Percentiles rank a stretch among this genome's conserved stretches.
These are phyloP conservation scores for Pythium aquatile DNA, from an alignment of 352 stramenopile genomes.

Conservation along the genomic window DNA sequence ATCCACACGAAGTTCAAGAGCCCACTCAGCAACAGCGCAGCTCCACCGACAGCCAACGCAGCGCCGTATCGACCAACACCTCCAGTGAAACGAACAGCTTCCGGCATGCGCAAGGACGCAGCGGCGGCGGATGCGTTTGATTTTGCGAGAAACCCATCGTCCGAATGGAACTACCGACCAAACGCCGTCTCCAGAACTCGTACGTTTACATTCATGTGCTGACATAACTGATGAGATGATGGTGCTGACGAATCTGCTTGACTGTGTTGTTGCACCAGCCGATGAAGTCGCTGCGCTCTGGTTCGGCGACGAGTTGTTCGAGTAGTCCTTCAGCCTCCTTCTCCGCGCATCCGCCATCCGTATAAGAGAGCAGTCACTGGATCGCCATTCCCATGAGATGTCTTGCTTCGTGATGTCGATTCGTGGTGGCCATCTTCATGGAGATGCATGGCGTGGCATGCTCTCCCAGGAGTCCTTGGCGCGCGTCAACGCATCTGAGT, in stretches of 20 bases:
- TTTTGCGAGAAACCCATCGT: constrained; percentile 57
- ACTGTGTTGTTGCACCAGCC: constrained; percentile 29
- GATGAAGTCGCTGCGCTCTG: constrained; percentile 48
- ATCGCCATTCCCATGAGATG: too few relatives aligned
- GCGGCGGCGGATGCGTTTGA: constrained; percentile 33
- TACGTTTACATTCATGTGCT: constrained; percentile 26
- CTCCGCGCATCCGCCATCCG: background rate
- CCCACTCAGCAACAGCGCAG: constrained; percentile 1
- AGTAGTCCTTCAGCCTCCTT: constrained; percentile 16
- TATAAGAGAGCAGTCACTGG: background rate
- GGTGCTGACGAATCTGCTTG: background rate
- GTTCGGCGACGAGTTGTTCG: constrained; percentile 36
- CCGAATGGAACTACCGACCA: constrained; percentile 57
- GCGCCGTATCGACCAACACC: constrained; percentile 12
- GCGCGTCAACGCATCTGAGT: constrained; percentile 53
- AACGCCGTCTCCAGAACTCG: constrained; percentile 43
- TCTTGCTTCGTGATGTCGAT: too few relatives aligned
- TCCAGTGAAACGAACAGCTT: constrained; percentile 15
- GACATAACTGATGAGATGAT: background rate
- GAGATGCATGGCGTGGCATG: constrained; percentile 25
- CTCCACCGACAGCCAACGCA: background rate
- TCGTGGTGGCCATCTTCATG: constrained; percentile 6
- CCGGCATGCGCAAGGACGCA: constrained; percentile 16
- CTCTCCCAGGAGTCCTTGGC: constrained; percentile 73
- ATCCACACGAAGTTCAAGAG: constrained; percentile 28